These are phyloP conservation scores for Yarrowia porcina DNA, from an alignment of 805 yeast genomes.

Conservation along the genomic window DNA sequence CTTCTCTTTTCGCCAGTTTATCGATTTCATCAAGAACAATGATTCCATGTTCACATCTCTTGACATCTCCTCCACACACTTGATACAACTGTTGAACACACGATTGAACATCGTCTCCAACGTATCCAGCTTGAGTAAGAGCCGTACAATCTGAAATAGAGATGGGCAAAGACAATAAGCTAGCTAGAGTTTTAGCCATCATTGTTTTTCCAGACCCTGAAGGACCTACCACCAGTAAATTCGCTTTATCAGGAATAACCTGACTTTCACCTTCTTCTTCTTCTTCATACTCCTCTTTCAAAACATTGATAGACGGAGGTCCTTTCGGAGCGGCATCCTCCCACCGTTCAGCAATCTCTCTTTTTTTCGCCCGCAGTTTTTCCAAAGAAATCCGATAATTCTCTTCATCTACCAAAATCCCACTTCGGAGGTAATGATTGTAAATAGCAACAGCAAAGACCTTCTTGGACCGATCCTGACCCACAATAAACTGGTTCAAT, in stretches of 20 bases:
- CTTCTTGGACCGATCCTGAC: conserved; percentile 55
- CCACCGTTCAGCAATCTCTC: not conserved
- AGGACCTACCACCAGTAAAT: conserved; percentile 56
- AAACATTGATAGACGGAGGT: not conserved
- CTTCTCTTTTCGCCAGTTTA: conserved; percentile 51
- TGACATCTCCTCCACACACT: conserved; percentile 51
- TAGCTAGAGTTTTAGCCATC: conserved; percentile 25
- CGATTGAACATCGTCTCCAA: conserved; percentile 61
- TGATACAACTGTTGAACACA: conserved; percentile 53
- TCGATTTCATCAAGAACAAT: conserved; percentile 60
- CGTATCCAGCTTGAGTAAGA: conserved; percentile 61
- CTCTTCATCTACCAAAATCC: not conserved
- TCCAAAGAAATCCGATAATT: no score
- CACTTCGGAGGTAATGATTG: conserved; percentile 51
- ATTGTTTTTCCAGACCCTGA: conserved; percentile 62
- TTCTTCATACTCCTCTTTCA: not conserved
- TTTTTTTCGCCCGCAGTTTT: no score
- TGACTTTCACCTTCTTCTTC: conserved; percentile 38
- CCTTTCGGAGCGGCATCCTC: conserved; percentile 3
- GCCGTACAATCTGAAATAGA: conserved; percentile 62
- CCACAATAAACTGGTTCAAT: conserved; percentile 53
- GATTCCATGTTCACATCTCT: conserved; percentile 50
- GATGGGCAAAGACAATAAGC: conserved; percentile 41
- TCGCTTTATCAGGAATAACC: conserved; percentile 54
- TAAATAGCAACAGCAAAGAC: conserved; percentile 61